Conservation (phyloP, 2,329 filamentous ascomycete species). For the Colletotrichum sp. region DNA sequence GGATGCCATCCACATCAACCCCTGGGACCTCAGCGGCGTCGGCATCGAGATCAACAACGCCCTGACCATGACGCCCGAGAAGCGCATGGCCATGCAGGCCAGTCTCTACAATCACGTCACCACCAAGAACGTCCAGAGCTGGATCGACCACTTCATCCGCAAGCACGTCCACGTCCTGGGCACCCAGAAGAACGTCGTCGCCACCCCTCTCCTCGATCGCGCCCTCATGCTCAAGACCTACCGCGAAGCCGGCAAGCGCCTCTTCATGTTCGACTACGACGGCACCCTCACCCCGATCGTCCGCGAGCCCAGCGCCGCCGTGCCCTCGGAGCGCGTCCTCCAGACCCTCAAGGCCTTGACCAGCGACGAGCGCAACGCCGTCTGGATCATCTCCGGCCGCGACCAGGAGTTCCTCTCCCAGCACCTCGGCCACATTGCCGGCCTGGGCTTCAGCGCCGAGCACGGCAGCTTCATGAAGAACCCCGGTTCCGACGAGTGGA, state of each 20-base stretch:
- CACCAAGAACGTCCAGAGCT: conserved; percentile 83
- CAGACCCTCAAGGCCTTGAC: conserved; percentile 80
- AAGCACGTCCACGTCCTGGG: conserved; percentile 81
- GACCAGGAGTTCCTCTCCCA: conserved; percentile 91
- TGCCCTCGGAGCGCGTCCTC: conserved; percentile 84
- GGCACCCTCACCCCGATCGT: conserved; percentile 96
- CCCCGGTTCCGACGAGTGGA: conserved; percentile 79
- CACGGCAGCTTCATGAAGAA: conserved; percentile 94
- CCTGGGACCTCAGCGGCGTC: conserved; percentile 88
- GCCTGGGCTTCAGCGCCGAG: conserved; percentile 93
- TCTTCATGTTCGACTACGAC: conserved; percentile 99
- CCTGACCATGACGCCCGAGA: conserved; percentile 73
- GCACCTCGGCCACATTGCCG: conserved; percentile 88
- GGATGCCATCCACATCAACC: conserved; percentile 94
- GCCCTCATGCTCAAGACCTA: conserved; percentile 76
- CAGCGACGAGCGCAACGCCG: conserved; percentile 79
- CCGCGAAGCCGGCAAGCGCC: conserved; percentile 73
- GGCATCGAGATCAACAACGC: conserved; percentile 84
- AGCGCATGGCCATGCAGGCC: conserved; percentile 72
- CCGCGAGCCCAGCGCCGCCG: conserved; percentile 84
- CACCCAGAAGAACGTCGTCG: conserved; percentile 74
- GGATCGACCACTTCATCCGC: conserved; percentile 81
- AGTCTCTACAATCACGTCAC: conserved; percentile 85
- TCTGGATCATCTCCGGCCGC: conserved; percentile 98
- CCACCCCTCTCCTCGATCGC: conserved; percentile 83